A percentile compares a stretch with the other conserved stretches of the same genome.
These are phyloP conservation scores for Cantharellus anzutake DNA, from an alignment of 768 basidiomycete genomes.

Conservation along the genomic window DNA sequence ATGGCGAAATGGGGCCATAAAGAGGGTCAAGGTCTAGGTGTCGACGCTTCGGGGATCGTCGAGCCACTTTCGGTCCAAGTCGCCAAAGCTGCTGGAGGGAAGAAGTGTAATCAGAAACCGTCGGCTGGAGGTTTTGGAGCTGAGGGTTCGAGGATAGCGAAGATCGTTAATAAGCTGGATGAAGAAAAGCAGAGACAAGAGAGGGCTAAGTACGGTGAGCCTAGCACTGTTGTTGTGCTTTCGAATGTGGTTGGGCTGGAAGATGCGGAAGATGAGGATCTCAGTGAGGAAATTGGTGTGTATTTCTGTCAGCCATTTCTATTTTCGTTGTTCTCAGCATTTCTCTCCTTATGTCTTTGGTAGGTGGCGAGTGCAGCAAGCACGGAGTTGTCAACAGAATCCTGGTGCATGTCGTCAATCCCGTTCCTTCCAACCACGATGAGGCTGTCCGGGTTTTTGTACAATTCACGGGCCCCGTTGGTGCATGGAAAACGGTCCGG, in stretches of 20 bases:
- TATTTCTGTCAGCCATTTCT: conserved; percentile 1
- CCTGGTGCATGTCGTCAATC: conserved; percentile 57
- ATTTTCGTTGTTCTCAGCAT: neutral
- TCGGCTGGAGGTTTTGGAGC: conserved; percentile 22
- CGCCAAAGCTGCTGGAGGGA: conserved; percentile 19
- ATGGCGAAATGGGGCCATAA: conserved; percentile 97
- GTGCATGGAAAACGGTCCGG: conserved; percentile 89
- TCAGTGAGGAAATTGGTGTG: conserved; percentile 75
- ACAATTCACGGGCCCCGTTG: conserved; percentile 74
- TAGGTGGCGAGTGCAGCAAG: conserved; percentile 82
- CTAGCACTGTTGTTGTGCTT: conserved; percentile 75
- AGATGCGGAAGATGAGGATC: conserved; percentile 68
- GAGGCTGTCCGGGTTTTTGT: conserved; percentile 88
- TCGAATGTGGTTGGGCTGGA: conserved; percentile 78
- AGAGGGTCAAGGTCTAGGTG: conserved; percentile 83
- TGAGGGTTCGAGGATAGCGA: conserved; percentile 46
- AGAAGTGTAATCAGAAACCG: conserved; percentile 16
- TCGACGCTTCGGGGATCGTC: conserved; percentile 66
- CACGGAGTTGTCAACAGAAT: conserved; percentile 87
- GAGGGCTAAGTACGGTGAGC: conserved; percentile 63
- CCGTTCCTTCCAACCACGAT: conserved; percentile 41
- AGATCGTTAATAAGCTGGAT: conserved; percentile 80
- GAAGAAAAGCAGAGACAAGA: conserved; percentile 64
- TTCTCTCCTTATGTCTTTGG: conserved; percentile 2
- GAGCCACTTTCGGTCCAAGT: conserved; percentile 55